phyloP scores from a whole-genome alignment of 768 basidiomycete species.

The Lactarius evosmus region DNA sequence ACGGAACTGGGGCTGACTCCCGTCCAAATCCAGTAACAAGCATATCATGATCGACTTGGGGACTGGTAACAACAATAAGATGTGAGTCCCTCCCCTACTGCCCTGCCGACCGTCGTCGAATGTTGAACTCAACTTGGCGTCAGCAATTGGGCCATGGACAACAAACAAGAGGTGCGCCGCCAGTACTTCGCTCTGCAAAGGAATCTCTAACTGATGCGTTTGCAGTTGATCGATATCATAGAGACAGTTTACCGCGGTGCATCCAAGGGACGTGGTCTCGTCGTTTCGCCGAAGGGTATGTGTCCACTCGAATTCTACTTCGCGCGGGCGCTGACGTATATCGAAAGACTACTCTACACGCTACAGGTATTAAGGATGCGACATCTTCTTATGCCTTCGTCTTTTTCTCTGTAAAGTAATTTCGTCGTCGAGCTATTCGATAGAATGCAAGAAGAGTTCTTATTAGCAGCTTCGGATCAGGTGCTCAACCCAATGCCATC shows the following conservation, averaged over 20 bases:
- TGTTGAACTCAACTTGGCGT: constrained; percentile 3
- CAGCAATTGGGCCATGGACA: constrained; percentile 99
- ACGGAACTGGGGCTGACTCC: not conserved
- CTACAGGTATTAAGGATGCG: constrained; percentile 57
- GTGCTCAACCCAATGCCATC: not conserved
- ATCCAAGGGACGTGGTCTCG: constrained; percentile 95
- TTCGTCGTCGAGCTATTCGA: constrained; percentile 2
- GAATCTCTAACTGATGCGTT: not conserved
- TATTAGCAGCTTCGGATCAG: not conserved
- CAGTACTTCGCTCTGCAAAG: constrained; percentile 3
- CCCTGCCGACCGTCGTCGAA: not conserved
- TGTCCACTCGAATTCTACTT: constrained; percentile 2
- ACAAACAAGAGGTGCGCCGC: constrained; percentile 85
- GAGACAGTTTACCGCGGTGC: constrained; percentile 98
- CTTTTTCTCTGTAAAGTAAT: constrained; percentile 3
- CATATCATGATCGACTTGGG: constrained; percentile 99
- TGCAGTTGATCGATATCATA: constrained; percentile 87
- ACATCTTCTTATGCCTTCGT: not conserved
- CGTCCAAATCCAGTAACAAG: constrained; percentile 65
- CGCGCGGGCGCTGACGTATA: not conserved
- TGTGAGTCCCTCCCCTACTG: constrained; percentile 50
- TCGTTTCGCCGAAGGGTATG: constrained; percentile 92
- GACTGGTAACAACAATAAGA: constrained; percentile 99
- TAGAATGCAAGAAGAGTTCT: not conserved
- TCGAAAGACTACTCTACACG: constrained; percentile 73